Evolutionary conservation across 2,329 filamentous ascomycete species (phyloP), one percentile per base, ranked within the genome.

Genomic region (Xylariaceae sp.): DNA sequence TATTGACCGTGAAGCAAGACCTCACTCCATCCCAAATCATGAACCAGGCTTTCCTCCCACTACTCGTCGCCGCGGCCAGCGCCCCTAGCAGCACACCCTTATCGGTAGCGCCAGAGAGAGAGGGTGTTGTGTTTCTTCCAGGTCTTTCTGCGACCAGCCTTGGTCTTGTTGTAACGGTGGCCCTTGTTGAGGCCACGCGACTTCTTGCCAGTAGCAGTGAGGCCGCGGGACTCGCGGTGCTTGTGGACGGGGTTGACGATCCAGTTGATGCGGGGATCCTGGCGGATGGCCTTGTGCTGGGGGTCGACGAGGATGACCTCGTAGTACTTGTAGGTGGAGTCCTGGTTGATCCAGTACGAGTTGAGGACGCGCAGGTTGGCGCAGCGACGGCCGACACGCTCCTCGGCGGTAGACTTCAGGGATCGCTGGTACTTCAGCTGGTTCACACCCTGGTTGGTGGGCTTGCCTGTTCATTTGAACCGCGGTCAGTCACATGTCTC

Each of bases 331-430:
- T 97, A 99, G 80, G 94, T 99, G 60, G 92, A 96, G 84, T 99
- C 94, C 85, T 97, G 91, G 89, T 99, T 99, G 84, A 99, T 90
- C 95, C 95, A 99, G 92, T 99, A 99, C 63, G 92, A 97, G 89
- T 99, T 99, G 73, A 99, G 88, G 74, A 99, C 94, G 74, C 94
- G 91, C 77, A 99, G 80, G 83, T 99, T 99, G 80, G 92, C 91
- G 83, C 92, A 96, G 76, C 92, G 92, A 78, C 92, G 92, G 73
- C 95, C 94, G 75, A 99, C 92, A 88, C 94, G 94, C 88, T 99
- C 94, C 85, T 99, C 95, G 71, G 95, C 95, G 70, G 94, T 99
- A 71, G 92, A 84, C 78, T 88, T 88, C 76, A 97, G 92, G 67
- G 94, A 97, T 77, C 92, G 90, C 87, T 99, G 95, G 88, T 97